These are phyloP conservation scores for Staphylotrichum longicolle DNA, from an alignment of 495 filamentous ascomycete genomes.

Conservation along the genomic window DNA sequence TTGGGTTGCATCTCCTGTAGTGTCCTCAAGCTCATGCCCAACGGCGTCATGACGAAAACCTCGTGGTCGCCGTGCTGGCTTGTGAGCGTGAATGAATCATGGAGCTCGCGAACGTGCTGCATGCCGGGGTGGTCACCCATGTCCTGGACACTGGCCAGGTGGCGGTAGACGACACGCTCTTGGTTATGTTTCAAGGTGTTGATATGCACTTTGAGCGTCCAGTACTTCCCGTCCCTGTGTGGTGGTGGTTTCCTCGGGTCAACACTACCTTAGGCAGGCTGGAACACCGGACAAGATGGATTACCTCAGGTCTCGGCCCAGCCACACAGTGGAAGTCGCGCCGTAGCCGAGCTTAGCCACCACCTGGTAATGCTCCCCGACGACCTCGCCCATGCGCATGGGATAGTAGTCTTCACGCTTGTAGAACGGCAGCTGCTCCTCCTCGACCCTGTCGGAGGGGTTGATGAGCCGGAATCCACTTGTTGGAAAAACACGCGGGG, in stretches of 20 bases:
- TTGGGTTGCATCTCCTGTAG: neutral
- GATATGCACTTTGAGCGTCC: slow-evolving; percentile 5
- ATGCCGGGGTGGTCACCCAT: neutral
- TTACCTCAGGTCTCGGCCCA: neutral
- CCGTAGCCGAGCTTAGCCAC: slow-evolving; percentile 4
- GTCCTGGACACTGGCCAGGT: neutral
- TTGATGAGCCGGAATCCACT: slow-evolving; percentile 3
- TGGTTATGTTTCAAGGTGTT: neutral
- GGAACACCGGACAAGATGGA: neutral
- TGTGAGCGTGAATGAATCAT: neutral
- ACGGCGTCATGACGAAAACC: neutral
- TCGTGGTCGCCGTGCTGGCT: slow-evolving; percentile 5
- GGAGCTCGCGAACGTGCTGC: slow-evolving; percentile 1
- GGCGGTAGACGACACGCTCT: neutral
- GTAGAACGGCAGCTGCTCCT: neutral
- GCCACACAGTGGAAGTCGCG: slow-evolving; percentile 1
- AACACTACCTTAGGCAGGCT: neutral
- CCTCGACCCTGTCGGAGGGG: slow-evolving; percentile 4
- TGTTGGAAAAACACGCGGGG: neutral
- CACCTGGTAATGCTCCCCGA: neutral
- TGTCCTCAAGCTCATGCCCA: slow-evolving; percentile 2
- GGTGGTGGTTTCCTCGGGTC: neutral
- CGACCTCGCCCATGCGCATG: slow-evolving; percentile 2
- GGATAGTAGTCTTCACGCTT: slow-evolving; percentile 3
- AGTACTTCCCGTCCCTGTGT: slow-evolving; percentile 1